phyloP scores from a whole-genome alignment of 768 basidiomycete genomes.

The Tulasnella calospora region DNA sequence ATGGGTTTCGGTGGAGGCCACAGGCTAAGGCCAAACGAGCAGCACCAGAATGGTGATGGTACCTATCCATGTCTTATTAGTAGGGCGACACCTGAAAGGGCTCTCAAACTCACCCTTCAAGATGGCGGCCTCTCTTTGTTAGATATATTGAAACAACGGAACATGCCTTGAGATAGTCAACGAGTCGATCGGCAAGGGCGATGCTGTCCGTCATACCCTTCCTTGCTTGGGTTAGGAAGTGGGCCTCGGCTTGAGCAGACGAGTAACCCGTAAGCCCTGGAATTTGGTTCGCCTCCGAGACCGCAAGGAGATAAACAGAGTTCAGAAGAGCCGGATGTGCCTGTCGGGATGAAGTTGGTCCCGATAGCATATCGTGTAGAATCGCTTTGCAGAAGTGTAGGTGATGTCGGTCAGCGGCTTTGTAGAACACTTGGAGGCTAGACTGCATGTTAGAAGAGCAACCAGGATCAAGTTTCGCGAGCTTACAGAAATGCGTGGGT shows the following conservation, averaged over 20 bases:
- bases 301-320: background rate
- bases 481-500: background rate
- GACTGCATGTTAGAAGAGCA: background rate
- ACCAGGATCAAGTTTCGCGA: background rate
- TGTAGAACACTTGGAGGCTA: background rate
- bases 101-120: background rate
- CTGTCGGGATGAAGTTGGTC: background rate
- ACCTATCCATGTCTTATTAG: background rate
- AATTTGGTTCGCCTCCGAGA: background rate
- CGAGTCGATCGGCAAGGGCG: background rate
- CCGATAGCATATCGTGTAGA: background rate
- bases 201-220: background rate
- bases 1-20: background rate
- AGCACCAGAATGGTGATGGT: background rate
- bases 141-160: background rate
- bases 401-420: background rate
- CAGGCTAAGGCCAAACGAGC: background rate
- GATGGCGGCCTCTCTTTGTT: background rate
- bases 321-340: background rate
- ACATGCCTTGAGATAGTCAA: background rate
- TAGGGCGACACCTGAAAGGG: background rate
- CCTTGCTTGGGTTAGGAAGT: background rate
- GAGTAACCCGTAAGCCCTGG: background rate
- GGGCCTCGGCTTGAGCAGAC: background rate
- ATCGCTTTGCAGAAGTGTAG: background rate